phyloP scores from a whole-genome alignment of 768 basidiomycete species.

The Strobilomyces dryophilus region DNA sequence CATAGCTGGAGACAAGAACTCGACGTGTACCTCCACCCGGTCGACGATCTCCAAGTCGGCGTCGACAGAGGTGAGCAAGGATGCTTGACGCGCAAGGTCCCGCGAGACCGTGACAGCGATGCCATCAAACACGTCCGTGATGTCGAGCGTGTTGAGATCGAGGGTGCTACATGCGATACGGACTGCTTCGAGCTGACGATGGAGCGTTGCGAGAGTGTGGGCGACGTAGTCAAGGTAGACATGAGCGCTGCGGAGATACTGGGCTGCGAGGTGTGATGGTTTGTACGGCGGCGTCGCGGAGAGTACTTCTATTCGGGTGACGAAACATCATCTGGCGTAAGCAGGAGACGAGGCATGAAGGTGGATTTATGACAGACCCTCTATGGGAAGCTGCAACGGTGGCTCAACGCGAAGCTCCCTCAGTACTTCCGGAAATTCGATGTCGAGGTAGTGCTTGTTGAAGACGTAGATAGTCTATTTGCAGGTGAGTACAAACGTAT shows the following conservation, averaged over 20 bases:
- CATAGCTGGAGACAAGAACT: slow-evolving; percentile 67
- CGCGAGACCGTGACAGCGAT: slow-evolving; percentile 49
- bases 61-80: slow-evolving; percentile 58
- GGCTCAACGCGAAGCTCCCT: slow-evolving; percentile 58
- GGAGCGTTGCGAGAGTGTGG: slow-evolving; percentile 48
- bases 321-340: neutral
- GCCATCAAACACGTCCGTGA: slow-evolving; percentile 65
- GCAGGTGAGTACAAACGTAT: slow-evolving; percentile 11
- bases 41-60: slow-evolving; percentile 70
- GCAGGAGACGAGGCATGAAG: neutral
- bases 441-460: slow-evolving; percentile 76
- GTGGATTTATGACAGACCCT: slow-evolving; percentile 43
- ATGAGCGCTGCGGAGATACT: slow-evolving; percentile 61
- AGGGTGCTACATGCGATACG: slow-evolving; percentile 70
- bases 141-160: slow-evolving; percentile 67
- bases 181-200: slow-evolving; percentile 64
- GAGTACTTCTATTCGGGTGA: slow-evolving; percentile 43
- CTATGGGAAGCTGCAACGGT: slow-evolving; percentile 63
- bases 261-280: slow-evolving; percentile 60
- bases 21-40: slow-evolving; percentile 63
- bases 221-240: slow-evolving; percentile 60
- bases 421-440: slow-evolving; percentile 62
- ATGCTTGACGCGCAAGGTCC: slow-evolving; percentile 65
- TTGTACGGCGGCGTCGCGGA: slow-evolving; percentile 70
- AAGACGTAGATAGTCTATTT: slow-evolving; percentile 72